Percentiles rank a stretch among this genome's conserved stretches.
phyloP scores from a whole-genome alignment of 2,329 filamentous ascomycete species.

The Fusarium scirpi region DNA sequence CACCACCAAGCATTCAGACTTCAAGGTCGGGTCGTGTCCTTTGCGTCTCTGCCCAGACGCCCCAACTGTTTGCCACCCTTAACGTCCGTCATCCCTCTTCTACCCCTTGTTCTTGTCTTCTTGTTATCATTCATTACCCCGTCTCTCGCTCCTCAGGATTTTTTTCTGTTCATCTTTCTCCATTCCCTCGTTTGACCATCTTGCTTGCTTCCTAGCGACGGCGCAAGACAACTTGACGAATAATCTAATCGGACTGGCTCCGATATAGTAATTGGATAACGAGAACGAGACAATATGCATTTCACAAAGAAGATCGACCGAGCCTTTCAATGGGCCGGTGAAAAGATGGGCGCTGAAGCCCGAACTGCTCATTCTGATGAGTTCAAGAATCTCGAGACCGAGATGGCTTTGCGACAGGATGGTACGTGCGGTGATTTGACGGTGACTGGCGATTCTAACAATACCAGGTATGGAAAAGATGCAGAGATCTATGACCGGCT shows the following conservation, averaged over 20 bases:
- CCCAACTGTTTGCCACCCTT: constrained; percentile 45
- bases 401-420: constrained; percentile 90
- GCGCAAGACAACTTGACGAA: constrained; percentile 30
- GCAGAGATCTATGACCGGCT: constrained; percentile 85
- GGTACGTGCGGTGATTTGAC: constrained; percentile 65
- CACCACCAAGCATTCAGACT: constrained; percentile 23
- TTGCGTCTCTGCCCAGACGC: constrained; percentile 22
- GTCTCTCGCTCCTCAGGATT: constrained; percentile 37
- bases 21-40: constrained; percentile 27
- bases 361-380: constrained; percentile 90
- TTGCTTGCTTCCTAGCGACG: constrained; percentile 21
- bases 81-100: constrained; percentile 39
- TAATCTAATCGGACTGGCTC: constrained; percentile 43
- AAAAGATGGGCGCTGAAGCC: constrained; percentile 93
- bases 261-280: constrained; percentile 29
- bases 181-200: constrained; percentile 17
- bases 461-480: constrained; percentile 85
- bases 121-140: constrained; percentile 45
- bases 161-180: constrained; percentile 7
- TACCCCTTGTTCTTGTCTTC: constrained; percentile 38
- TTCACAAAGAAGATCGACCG: constrained; percentile 90
- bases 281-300: constrained; percentile 57
- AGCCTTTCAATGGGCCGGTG: constrained; percentile 97
- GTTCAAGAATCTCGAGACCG: constrained; percentile 88
- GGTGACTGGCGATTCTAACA: constrained; percentile 17